These are phyloP conservation scores for Cordyceps cicadae DNA, from an alignment of 2,329 filamentous ascomycete species.

Conservation along the genomic window DNA sequence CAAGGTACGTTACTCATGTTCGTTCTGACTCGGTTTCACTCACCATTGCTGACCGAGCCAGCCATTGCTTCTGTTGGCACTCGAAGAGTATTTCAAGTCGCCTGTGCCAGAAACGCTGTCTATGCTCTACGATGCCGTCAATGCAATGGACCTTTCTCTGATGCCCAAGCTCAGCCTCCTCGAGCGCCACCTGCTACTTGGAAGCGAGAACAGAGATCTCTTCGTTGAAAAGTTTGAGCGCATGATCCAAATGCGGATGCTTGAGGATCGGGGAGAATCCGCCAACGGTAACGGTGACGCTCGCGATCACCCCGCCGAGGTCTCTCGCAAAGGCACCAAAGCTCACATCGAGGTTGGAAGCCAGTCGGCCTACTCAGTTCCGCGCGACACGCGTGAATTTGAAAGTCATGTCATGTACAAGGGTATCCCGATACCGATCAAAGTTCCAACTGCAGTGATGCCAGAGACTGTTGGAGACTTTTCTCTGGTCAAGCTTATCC, in stretches of 20 bases:
- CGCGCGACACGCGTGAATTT: slow-evolving; percentile 94
- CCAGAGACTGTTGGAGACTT: slow-evolving; percentile 97
- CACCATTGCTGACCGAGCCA: slow-evolving; percentile 25
- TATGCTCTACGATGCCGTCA: slow-evolving; percentile 84
- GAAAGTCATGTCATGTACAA: slow-evolving; percentile 95
- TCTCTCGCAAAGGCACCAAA: slow-evolving; percentile 55
- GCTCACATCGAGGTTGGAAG: slow-evolving; percentile 48
- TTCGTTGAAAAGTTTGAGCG: slow-evolving; percentile 97
- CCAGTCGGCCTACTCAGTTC: slow-evolving; percentile 62
- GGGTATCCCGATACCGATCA: slow-evolving; percentile 92
- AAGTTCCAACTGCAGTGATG: slow-evolving; percentile 86
- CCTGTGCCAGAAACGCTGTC: slow-evolving; percentile 82
- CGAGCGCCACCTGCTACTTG: slow-evolving; percentile 78
- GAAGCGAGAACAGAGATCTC: slow-evolving; percentile 88
- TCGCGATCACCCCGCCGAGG: slow-evolving; percentile 38
- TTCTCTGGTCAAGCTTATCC: slow-evolving; percentile 92
- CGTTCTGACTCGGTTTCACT: slow-evolving; percentile 10
- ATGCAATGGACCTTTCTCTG: slow-evolving; percentile 91
- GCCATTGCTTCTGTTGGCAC: slow-evolving; percentile 79
- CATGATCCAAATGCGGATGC: slow-evolving; percentile 78
- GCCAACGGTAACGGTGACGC: slow-evolving; percentile 32
- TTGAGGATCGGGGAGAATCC: slow-evolving; percentile 48
- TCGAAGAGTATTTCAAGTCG: slow-evolving; percentile 95
- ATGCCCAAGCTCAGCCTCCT: slow-evolving; percentile 79
- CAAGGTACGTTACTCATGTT: slow-evolving; percentile 52